Evolutionary conservation across 2,329 filamentous ascomycete genomes (phyloP), one percentile per base, ranked within the genome.

Genomic region (Talaromyces amestolkiae): DNA sequence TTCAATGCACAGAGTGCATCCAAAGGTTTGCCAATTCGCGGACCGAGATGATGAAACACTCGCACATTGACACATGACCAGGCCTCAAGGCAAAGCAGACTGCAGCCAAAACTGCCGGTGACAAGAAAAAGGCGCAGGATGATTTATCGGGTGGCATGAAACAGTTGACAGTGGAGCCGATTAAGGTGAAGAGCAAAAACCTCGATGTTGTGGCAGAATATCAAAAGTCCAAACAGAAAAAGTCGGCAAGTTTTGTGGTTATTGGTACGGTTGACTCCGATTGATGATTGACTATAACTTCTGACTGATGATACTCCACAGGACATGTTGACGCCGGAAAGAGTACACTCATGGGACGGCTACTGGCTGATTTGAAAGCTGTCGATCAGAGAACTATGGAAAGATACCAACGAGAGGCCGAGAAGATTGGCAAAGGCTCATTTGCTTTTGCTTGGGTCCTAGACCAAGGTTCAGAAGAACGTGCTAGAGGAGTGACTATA

Each of bases 281-380:
- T 31, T 58, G 31, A 62, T 33, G 10, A 31, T 74, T 73, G 49
- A 7, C 7, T n/a, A 15, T 19, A n/a, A 17, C 33, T 64, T 51
- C n/a, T 60, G 59, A 58, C 68, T 73, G 68, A 75, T 65, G 68
- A 3, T 39, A 41, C n/a, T 39, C 3, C 13, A 31, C 33, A 92
- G 93, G 95, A 15, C 95, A 99, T 76, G 95, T 99, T 64, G 95
- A 99, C 77, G 94, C 96, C 61, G 95, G 95, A 61, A 99, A 99
- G 79, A 97, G 93, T 76, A 99, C 95, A 6, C 84, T 99, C 43
- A 98, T 99, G 94, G 95, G 94, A 0, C 88, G 95, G n/a, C 79
- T 99, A 33, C 82, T 99, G 5, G 88, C 94, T 49, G 95, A 99
- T 71, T 85, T 97, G 47, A 91, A 93, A 66, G 91, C 93, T 31